Base-by-base conservation (phyloP, 164 flowering plant genomes). In the Piper longum region DNA sequence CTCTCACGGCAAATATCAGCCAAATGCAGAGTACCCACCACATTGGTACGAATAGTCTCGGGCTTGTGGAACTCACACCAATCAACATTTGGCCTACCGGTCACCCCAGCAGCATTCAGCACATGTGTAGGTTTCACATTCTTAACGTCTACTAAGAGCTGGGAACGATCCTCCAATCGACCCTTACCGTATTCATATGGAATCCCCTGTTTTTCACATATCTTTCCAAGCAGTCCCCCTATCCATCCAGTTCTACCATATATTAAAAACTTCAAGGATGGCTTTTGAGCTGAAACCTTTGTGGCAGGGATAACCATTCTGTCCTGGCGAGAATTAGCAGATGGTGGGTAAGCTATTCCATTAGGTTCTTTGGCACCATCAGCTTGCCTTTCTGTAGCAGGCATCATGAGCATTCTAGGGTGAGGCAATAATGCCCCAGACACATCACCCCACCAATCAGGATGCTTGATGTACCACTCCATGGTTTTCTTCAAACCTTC, bases 381-480 rank as follows among this genome's bases (percentile, higher is more conserved):
- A 70, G 68, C 73, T 43, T 74, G 84, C 57, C 82, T 75, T 64
- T 77, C 80, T 45, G 76, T 81, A 43, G 85, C 89, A 41, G 89
- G 85, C 89, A 85, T 83, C 89, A 83, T 81, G 60, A 85, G 70
- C 87, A 83, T 82, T 60, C 83, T 76, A 43, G 91, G 91, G 61
- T 85, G 91, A 62, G 91, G 91, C 59, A 82, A 75, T 67, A 85
- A 60, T 1, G 88, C 88, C 39, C 86, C 85, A 56, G 84, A 54
- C 17, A 85, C 91, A 75, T 85, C 88, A 40, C 91, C 91, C 91
- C 91, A 85, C 91, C 91, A 85, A 65, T 81, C 82, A n/a, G 86
- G 85, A 66, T 85, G 79, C 44, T 72, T 72, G 7, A 63, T 76
- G 72, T 85, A 85, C 91, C 91, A 85, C 54, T 82, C 86, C 64